Evolutionary conservation across 2,329 filamentous ascomycete species (phyloP).

Genomic region (Trichophyton schoenleinii): DNA sequence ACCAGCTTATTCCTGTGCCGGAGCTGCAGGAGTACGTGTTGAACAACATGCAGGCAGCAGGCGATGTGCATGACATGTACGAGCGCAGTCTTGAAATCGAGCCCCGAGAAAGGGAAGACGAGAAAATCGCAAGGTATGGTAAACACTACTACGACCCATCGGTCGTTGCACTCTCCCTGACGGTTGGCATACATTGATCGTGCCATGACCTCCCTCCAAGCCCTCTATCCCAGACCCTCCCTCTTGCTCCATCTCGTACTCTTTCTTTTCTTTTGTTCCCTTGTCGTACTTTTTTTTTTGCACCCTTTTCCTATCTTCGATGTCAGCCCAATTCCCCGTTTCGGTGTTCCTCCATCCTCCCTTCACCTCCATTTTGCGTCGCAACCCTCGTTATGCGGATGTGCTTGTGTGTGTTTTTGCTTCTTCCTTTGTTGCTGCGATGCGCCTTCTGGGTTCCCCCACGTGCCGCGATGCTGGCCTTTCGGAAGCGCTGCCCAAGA

Average conservation of each 20-base stretch:
- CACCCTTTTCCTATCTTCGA: neutral
- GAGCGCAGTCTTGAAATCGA: slow-evolving; percentile 90
- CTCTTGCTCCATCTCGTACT: neutral
- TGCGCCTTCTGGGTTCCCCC: neutral
- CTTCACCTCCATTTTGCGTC: neutral
- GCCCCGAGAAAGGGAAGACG: slow-evolving; percentile 90
- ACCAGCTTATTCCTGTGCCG: slow-evolving; percentile 73
- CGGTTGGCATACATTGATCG: slow-evolving; percentile 9
- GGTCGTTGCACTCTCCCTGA: slow-evolving; percentile 12
- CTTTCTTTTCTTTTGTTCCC: neutral
- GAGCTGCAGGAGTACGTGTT: slow-evolving; percentile 96
- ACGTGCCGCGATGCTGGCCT: neutral
- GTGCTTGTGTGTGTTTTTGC: neutral
- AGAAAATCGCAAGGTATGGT: slow-evolving; percentile 89
- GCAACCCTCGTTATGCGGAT: neutral
- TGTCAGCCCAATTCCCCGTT: neutral
- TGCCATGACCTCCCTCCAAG: neutral
- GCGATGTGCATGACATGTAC: slow-evolving; percentile 98
- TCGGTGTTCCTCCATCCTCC: neutral
- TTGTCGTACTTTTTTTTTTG: neutral
- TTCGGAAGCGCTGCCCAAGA: neutral
- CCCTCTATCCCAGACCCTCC: neutral
- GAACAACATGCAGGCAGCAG: slow-evolving; percentile 87
- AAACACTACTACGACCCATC: slow-evolving; percentile 13
- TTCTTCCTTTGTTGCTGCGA: neutral